Evolutionary conservation across 257 asterid genomes (phyloP).

Genomic region (Solanum corneliomulleri): DNA sequence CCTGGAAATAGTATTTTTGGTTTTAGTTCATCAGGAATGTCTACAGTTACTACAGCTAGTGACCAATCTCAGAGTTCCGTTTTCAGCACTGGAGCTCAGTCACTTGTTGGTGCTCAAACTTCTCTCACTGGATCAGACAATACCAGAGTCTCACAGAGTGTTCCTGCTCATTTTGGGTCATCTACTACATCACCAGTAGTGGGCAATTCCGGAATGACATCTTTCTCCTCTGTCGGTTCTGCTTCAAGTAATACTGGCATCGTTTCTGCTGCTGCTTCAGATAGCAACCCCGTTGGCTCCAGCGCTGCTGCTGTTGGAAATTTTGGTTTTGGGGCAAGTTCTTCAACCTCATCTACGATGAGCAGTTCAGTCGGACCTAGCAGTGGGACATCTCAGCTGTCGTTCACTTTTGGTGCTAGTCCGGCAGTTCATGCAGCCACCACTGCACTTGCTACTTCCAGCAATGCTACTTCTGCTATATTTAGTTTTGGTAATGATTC

Average conservation of each 20-base stretch:
- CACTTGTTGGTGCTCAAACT: slow-evolving; percentile 12
- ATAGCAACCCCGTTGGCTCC: background rate
- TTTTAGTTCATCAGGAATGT: slow-evolving; percentile 13
- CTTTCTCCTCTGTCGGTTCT: background rate
- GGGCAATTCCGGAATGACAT: background rate
- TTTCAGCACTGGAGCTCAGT: slow-evolving; percentile 20
- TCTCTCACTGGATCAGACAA: slow-evolving; percentile 6
- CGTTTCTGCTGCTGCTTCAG: background rate
- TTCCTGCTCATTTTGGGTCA: slow-evolving; percentile 17
- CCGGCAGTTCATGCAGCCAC: slow-evolving; percentile 30
- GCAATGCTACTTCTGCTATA: slow-evolving; percentile 18
- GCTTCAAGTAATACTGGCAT: background rate
- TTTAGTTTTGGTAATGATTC: slow-evolving; percentile 26
- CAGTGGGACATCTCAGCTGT: background rate
- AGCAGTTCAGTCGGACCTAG: background rate
- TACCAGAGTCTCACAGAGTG: slow-evolving; percentile 2
- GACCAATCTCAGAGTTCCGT: slow-evolving; percentile 26
- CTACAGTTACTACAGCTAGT: background rate
- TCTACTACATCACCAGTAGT: slow-evolving; percentile 20
- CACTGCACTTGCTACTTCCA: slow-evolving; percentile 12
- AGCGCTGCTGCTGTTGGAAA: background rate
- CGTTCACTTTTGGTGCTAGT: slow-evolving; percentile 18
- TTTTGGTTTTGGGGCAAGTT: background rate
- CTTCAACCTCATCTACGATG: background rate
- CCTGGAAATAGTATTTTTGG: slow-evolving; percentile 19